phyloP scores from a whole-genome alignment of 768 basidiomycete genomes.

The Phaeolepiota aurea region DNA sequence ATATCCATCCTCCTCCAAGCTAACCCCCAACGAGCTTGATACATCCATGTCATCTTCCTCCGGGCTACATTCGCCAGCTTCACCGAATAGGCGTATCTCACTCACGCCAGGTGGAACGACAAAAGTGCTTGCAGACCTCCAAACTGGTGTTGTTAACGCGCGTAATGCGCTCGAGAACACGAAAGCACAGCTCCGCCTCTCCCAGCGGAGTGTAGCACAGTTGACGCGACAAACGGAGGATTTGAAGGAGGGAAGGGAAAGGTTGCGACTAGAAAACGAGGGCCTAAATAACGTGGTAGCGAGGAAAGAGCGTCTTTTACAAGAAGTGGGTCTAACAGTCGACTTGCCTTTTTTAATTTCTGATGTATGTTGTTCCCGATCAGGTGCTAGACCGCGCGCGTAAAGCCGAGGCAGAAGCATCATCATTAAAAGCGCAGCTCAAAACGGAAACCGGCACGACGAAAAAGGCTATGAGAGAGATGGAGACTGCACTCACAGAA shows the following conservation, averaged over 20 bases:
- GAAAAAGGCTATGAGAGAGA: constrained; percentile 72
- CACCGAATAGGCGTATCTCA: constrained; percentile 47
- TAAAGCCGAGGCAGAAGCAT: constrained; percentile 75
- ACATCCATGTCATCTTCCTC: constrained; percentile 21
- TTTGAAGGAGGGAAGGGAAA: constrained; percentile 78
- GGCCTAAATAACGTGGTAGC: constrained; percentile 83
- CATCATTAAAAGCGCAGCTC: constrained; percentile 58
- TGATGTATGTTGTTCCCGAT: not conserved
- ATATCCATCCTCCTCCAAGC: constrained; percentile 15
- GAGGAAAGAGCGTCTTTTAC: constrained; percentile 77
- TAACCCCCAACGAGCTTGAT: constrained; percentile 28
- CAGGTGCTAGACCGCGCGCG: constrained; percentile 79
- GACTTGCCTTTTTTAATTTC: no score
- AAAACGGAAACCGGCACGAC: constrained; percentile 65
- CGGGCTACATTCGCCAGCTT: constrained; percentile 40
- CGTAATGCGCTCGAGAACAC: constrained; percentile 82
- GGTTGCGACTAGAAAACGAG: constrained; percentile 79
- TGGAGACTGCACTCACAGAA: constrained; percentile 68
- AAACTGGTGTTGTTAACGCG: constrained; percentile 74
- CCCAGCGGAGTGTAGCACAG: constrained; percentile 78
- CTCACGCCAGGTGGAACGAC: constrained; percentile 76
- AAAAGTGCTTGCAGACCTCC: constrained; percentile 81
- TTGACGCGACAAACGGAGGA: constrained; percentile 83
- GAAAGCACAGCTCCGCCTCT: constrained; percentile 69
- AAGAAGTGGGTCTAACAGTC: constrained; percentile 52